These are phyloP conservation scores for Solanum hybrid DNA, from an alignment of 305 asterid species.

Conservation along the genomic window DNA sequence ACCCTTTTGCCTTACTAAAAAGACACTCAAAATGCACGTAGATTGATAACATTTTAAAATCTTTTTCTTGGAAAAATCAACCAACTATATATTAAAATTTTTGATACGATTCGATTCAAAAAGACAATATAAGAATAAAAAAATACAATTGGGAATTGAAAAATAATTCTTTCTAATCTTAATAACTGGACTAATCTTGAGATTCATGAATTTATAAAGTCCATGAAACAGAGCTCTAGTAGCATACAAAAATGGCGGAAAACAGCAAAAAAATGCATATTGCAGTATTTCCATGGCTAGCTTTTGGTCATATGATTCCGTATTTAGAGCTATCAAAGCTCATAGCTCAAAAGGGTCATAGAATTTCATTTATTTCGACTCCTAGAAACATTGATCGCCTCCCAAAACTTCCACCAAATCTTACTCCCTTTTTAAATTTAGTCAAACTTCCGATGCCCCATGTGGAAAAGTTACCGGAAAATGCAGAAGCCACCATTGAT, in stretches of 20 bases:
- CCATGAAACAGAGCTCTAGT: not conserved
- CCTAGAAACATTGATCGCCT: conserved; percentile 49
- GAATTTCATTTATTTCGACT: conserved; percentile 34
- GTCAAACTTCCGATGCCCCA: conserved; percentile 23
- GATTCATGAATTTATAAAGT: not conserved
- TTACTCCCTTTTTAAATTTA: conserved; percentile 1
- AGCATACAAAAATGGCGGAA: not conserved
- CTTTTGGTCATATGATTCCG: conserved; percentile 56
- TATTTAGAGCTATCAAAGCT: conserved; percentile 31
- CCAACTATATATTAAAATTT: not conserved
- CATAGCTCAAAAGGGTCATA: conserved; percentile 35
- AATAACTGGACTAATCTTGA: not conserved
- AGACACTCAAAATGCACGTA: not conserved
- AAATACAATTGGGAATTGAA: not conserved
- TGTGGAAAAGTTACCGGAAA: conserved; percentile 18
- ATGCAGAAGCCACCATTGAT: conserved; percentile 40
- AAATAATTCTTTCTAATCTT: not conserved
- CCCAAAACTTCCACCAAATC: conserved; percentile 29
- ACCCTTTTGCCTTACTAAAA: not conserved
- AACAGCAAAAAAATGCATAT: not conserved
- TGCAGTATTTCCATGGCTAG: conserved; percentile 31
- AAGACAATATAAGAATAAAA: not conserved
- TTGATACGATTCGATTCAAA: not conserved
- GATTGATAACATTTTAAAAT: not conserved
- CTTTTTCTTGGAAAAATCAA: not conserved